Evolutionary conservation across 2,329 filamentous ascomycete species (phyloP), one percentile per base, ranked within the genome.

Genomic region (Phaeosphaeriaceae sp.): DNA sequence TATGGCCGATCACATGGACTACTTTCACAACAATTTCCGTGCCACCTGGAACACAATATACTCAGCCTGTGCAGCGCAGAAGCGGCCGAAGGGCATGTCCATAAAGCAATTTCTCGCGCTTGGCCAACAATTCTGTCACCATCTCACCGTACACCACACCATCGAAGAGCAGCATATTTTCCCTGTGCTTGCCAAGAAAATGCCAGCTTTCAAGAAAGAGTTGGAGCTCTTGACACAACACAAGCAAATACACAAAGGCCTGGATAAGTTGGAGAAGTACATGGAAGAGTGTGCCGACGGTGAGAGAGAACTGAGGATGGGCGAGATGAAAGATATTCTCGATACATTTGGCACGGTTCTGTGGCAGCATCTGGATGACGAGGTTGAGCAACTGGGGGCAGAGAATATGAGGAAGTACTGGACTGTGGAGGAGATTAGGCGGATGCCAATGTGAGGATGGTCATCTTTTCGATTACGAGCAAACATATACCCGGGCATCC

Each of bases 381-480:
- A 97, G 82, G 92, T 97, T 7, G 81, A 83, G 76, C 86, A 90
- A 65, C 77, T 97, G 31, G 86, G 89, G 1, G 92, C 92, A 46
- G 91, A 95, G 76, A 96, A 94, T 74, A 96, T 97, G 93, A 84
- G 91, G 66, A 87, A 83, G 76, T 93, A 91, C 76, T 97, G 91
- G 91, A 90, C 83, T 0, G 66, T 88, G 59, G 87, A 91, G 48
- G 93, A 97, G 82, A 88, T 97, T 76, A 81, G 78, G 74, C 78
- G 80, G 51, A 83, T 95, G 79, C 88, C 86, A 0, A 91, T 93
- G 81, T 93, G 46, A 49, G 17, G 13, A 40, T 6, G 17, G 17
- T 40, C 2, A 15, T 40, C 2, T 36, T 13, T 15, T 13, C 7
- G 31, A 15, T 40, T n/a, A 17, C 17, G 36, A 40, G 17, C 36